A percentile compares a stretch with the other conserved stretches of the same genome.
phyloP scores from a whole-genome alignment of 106 monocot genomes.

The Dendrobium nobile region DNA sequence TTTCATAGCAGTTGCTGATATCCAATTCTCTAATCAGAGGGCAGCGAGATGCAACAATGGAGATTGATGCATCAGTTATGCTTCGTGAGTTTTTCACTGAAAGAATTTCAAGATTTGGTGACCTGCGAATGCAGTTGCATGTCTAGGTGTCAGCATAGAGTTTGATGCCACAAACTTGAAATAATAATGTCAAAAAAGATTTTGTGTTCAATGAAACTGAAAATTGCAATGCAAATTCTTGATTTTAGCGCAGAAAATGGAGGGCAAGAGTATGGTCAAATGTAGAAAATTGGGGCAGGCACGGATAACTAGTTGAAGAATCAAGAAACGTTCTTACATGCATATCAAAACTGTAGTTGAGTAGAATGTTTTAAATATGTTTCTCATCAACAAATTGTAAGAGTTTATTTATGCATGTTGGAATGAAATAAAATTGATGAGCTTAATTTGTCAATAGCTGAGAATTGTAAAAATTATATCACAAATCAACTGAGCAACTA shows the following conservation, averaged over 20 bases:
- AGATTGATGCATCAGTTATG: slow-evolving; percentile 59
- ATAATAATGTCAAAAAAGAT: too few species aligned
- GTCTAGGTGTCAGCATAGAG: background rate
- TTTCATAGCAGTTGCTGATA: slow-evolving; percentile 83
- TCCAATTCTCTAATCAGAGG: slow-evolving; percentile 56
- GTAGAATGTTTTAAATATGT: background rate
- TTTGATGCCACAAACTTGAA: too few species aligned
- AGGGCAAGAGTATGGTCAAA: background rate
- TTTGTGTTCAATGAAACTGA: too few species aligned
- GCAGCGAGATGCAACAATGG: slow-evolving; percentile 49
- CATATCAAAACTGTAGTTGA: background rate
- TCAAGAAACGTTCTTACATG: too few species aligned
- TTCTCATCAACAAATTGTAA: background rate
- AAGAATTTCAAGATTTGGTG: slow-evolving; percentile 54
- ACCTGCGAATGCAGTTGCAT: slow-evolving; percentile 30
- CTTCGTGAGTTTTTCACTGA: slow-evolving; percentile 53
- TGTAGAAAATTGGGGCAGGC: too few species aligned
- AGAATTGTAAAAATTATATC: background rate
- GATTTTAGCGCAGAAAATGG: background rate
- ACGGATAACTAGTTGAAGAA: too few species aligned
- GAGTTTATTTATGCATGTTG: background rate
- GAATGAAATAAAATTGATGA: background rate
- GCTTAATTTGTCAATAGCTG: background rate
- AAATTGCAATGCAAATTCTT: background rate
- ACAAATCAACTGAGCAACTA: too few species aligned